These are phyloP conservation scores for Penicillium corylophilum DNA, from an alignment of 2,329 filamentous ascomycete genomes.

Conservation along the genomic window DNA sequence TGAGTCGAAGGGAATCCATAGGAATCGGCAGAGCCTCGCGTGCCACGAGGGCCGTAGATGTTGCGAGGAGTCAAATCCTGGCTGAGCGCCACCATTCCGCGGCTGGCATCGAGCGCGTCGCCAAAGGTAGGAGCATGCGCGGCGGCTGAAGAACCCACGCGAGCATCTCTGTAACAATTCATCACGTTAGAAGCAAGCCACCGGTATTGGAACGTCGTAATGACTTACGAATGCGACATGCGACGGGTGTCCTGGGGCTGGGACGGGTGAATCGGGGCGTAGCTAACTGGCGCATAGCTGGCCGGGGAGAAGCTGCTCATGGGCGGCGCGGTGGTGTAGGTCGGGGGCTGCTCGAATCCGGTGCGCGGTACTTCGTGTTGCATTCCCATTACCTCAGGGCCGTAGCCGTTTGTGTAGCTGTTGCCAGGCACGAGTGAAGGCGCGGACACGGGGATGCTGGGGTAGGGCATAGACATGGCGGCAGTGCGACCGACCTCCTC, in stretches of 20 bases:
- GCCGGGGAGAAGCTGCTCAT: constrained; percentile 67
- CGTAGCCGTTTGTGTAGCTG: constrained; percentile 64
- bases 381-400: constrained; percentile 66
- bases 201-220: constrained; percentile 18
- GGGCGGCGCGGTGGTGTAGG: constrained; percentile 66
- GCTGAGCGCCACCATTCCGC: constrained; percentile 93
- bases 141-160: constrained; percentile 50
- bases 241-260: constrained; percentile 60
- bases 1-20: constrained; percentile 87
- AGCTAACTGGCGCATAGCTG: constrained; percentile 76
- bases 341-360: constrained; percentile 68
- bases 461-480: constrained; percentile 68
- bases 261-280: constrained; percentile 61
- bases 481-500: constrained; percentile 57
- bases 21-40: constrained; percentile 74
- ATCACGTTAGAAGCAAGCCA: background rate
- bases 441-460: constrained; percentile 69
- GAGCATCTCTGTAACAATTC: constrained; percentile 31
- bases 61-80: constrained; percentile 86
- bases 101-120: constrained; percentile 87
- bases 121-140: constrained; percentile 66
- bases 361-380: constrained; percentile 77
- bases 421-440: constrained; percentile 69
- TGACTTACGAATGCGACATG: constrained; percentile 80
- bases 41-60: constrained; percentile 71